These are phyloP conservation scores for Citrullus mucosospermus DNA, from an alignment of 306 rosid genomes.

Conservation along the genomic window DNA sequence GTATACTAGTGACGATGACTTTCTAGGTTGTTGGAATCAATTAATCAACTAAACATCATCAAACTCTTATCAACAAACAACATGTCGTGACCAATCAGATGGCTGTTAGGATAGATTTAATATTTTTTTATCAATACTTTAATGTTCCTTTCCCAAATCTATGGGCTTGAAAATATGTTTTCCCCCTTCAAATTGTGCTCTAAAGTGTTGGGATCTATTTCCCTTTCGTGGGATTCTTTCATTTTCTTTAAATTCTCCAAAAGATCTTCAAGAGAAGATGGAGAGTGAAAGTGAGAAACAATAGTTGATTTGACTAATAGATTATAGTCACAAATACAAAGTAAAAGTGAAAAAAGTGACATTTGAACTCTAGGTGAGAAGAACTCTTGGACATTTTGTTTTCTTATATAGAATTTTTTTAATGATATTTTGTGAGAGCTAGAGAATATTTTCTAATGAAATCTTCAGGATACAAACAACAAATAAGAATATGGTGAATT, in stretches of 20 bases:
- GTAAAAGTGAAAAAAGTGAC: not conserved
- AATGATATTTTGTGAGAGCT: not conserved
- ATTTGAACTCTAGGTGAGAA: not conserved
- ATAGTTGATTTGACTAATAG: not conserved
- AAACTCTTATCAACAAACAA: too few species aligned
- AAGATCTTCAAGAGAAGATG: not conserved
- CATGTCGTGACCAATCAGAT: too few species aligned
- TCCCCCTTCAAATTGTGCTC: too few species aligned
- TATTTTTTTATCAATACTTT: too few species aligned
- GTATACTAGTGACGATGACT: too few species aligned
- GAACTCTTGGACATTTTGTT: not conserved
- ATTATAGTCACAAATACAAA: not conserved
- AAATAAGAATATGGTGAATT: not conserved
- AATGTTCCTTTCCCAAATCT: too few species aligned
- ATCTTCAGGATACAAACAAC: not conserved
- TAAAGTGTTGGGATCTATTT: not conserved
- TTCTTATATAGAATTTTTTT: not conserved
- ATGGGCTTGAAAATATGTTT: too few species aligned
- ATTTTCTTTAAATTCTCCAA: not conserved
- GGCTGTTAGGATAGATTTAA: too few species aligned
- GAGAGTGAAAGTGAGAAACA: not conserved
- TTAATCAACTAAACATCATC: too few species aligned
- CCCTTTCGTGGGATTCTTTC: constrained; percentile 13
- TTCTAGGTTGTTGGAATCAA: too few species aligned
- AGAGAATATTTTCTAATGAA: not conserved